Evolutionary conservation across 805 yeast genomes (phyloP).

Genomic region (Soucietia sequanensis): DNA sequence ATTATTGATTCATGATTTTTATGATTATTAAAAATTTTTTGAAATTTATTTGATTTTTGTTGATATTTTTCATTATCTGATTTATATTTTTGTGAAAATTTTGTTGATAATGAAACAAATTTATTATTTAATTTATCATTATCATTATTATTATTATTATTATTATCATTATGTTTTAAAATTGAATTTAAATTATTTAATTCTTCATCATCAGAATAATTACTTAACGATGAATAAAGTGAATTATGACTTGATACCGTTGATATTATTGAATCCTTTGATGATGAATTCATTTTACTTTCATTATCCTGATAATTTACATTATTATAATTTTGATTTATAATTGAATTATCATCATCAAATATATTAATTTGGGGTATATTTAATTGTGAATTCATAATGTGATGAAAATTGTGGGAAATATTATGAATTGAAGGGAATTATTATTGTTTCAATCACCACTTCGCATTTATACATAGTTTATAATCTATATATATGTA

Average conservation of each 20-base stretch:
- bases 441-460: too few species aligned
- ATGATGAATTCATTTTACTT: not conserved
- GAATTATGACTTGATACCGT: not conserved
- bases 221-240: not conserved
- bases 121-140: too few species aligned
- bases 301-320: too few species aligned
- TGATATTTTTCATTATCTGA: not conserved
- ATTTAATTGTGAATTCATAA: too few species aligned
- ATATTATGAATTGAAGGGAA: too few species aligned
- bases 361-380: not conserved
- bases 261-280: not conserved
- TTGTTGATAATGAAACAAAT: not conserved
- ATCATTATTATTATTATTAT: too few species aligned
- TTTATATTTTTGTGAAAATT: not conserved
- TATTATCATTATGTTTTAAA: too few species aligned
- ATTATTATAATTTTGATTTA: too few species aligned
- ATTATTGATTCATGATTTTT: not conserved
- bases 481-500: too few species aligned
- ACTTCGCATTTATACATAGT: too few species aligned
- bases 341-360: not conserved
- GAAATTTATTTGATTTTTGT: not conserved
- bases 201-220: not conserved
- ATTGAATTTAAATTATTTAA: too few species aligned
- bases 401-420: too few species aligned
- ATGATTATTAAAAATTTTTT: slow-evolving; percentile 1